Conservation (phyloP, 2,329 filamentous ascomycete genomes). For the Xylariomycetidae sp. region DNA sequence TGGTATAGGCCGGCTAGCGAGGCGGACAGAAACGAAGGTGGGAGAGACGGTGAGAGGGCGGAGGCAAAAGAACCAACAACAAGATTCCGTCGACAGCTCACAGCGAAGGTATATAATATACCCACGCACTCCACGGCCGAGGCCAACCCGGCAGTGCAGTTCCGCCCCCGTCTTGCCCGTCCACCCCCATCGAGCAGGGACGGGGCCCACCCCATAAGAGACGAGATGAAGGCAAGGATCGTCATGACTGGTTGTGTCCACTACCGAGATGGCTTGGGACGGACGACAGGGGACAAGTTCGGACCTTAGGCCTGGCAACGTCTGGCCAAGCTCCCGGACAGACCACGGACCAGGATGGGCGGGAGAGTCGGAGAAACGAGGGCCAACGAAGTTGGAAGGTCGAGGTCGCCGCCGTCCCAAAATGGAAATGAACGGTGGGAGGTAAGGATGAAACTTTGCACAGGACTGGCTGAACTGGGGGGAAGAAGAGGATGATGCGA, state of each 20-base stretch:
- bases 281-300: neutral
- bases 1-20: constrained; percentile 23
- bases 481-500: too few relatives aligned
- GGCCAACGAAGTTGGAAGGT: constrained; percentile 14
- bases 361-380: constrained; percentile 8
- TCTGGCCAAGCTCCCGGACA: neutral
- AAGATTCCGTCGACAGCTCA: constrained; percentile 12
- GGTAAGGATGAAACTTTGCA: constrained; percentile 15
- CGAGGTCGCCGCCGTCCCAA: constrained; percentile 4
- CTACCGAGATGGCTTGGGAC: constrained; percentile 7
- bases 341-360: constrained; percentile 14
- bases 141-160: constrained; percentile 6
- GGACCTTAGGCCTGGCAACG: neutral
- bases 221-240: neutral
- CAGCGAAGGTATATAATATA: constrained; percentile 20
- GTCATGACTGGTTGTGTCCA: constrained; percentile 1
- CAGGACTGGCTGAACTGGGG: too few relatives aligned
- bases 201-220: neutral
- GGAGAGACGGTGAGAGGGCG: constrained; percentile 17
- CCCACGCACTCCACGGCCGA: constrained; percentile 6
- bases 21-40: constrained; percentile 18
- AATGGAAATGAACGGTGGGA: constrained; percentile 16
- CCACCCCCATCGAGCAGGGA: constrained; percentile 2
- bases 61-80: constrained; percentile 11
- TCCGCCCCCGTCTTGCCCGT: constrained; percentile 3